phyloP scores from a whole-genome alignment of 2,329 filamentous ascomycete species.

The Colletotrichum liaoningense region DNA sequence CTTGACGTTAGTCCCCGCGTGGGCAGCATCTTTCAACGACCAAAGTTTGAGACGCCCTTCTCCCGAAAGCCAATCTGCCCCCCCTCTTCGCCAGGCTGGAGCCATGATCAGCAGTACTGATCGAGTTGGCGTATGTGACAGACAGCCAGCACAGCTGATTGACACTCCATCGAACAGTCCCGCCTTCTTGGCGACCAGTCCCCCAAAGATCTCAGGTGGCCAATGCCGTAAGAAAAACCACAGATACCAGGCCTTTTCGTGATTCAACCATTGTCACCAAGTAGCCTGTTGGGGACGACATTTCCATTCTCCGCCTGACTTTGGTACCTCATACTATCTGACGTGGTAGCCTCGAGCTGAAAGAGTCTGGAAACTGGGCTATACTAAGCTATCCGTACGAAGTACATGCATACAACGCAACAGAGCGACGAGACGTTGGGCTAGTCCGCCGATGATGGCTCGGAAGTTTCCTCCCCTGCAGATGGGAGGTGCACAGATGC shows the following conservation, averaged over 20 bases:
- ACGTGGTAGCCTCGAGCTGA: not conserved
- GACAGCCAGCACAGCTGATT: not conserved
- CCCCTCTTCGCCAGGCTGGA: not conserved
- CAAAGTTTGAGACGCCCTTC: constrained; percentile 3
- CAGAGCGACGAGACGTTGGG: not conserved
- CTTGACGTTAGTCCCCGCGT: not conserved
- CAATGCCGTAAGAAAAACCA: not conserved
- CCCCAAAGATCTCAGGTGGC: not conserved
- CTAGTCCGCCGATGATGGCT: constrained; percentile 7
- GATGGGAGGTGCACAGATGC: constrained; percentile 18
- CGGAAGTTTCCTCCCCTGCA: constrained; percentile 15
- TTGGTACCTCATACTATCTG: not conserved
- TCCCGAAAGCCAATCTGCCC: constrained; percentile 7
- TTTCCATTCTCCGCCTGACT: not conserved
- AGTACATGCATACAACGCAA: too few relatives aligned
- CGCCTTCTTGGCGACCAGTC: not conserved
- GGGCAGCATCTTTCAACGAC: not conserved
- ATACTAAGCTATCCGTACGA: too few relatives aligned
- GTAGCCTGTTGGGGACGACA: not conserved
- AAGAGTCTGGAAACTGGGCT: not conserved
- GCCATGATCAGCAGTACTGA: not conserved
- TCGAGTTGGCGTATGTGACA: constrained; percentile 10
- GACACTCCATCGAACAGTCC: not conserved
- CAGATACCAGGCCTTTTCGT: not conserved
- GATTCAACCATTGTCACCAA: constrained; percentile 3